phyloP scores from a whole-genome alignment of 331 rosid species.

The Saraca asoca region DNA sequence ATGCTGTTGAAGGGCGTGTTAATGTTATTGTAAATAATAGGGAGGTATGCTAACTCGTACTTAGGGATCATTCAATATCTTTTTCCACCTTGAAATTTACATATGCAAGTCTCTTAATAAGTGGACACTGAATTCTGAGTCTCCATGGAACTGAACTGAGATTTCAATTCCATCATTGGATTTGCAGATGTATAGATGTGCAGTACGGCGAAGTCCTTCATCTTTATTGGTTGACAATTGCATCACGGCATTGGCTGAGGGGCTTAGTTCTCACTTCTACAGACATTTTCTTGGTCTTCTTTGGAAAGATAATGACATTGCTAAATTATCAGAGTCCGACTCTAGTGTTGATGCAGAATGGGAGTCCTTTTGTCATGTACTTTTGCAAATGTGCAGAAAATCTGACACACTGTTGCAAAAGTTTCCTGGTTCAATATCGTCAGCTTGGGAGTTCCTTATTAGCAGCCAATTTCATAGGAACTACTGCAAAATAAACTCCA shows the following conservation, averaged over 20 bases:
- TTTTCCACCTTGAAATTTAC: constrained; percentile 28
- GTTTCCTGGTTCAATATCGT: constrained; percentile 37
- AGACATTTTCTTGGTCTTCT: constrained; percentile 77
- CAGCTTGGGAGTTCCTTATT: constrained; percentile 91
- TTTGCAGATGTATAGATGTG: constrained; percentile 82
- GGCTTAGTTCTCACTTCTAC: constrained; percentile 69
- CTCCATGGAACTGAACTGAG: constrained; percentile 19
- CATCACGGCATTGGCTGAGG: constrained; percentile 87
- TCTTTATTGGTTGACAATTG: constrained; percentile 82
- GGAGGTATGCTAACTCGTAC: constrained; percentile 55
- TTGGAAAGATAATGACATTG: constrained; percentile 80
- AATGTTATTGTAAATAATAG: constrained; percentile 72
- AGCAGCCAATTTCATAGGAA: constrained; percentile 74
- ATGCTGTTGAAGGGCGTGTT: constrained; percentile 90
- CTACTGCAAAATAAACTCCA: constrained; percentile 58
- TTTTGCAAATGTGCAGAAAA: constrained; percentile 67
- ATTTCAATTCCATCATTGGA: constrained; percentile 26
- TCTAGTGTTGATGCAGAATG: constrained; percentile 68
- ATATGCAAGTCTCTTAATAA: constrained; percentile 23
- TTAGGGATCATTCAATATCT: constrained; percentile 13
- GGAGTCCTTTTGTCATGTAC: constrained; percentile 66
- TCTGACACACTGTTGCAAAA: constrained; percentile 41
- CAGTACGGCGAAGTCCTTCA: constrained; percentile 70
- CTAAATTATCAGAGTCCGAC: constrained; percentile 53
- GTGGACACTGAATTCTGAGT: constrained; percentile 3